Evolutionary conservation across 805 yeast species (phyloP).

Genomic region (Osmozyma mogii): DNA sequence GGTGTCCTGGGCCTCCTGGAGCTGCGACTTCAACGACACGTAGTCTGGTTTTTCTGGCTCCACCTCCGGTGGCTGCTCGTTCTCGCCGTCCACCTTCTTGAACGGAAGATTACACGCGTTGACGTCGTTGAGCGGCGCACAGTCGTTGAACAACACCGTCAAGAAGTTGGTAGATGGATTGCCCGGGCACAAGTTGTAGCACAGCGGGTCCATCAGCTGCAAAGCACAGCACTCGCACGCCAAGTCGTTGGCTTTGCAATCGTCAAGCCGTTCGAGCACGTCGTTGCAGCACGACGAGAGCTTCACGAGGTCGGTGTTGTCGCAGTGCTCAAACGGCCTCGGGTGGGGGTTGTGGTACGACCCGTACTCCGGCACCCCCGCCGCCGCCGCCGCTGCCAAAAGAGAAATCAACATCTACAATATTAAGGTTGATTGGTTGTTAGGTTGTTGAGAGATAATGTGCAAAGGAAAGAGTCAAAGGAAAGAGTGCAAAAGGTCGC

Average conservation of each 20-base stretch:
- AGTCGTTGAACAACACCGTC: conserved; percentile 38
- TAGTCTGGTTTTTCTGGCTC: too few relatives aligned
- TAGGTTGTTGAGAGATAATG: too few relatives aligned
- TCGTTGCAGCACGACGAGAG: conserved; percentile 40
- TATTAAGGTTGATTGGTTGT: too few relatives aligned
- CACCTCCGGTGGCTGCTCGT: too few relatives aligned
- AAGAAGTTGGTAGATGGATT: conserved; percentile 41
- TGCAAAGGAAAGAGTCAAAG: too few relatives aligned
- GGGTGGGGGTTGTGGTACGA: conserved; percentile 42
- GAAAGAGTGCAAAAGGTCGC: too few relatives aligned
- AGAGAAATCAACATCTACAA: too few relatives aligned
- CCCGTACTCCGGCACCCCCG: conserved; percentile 27
- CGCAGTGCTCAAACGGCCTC: conserved; percentile 32
- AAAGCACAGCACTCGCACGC: conserved; percentile 53
- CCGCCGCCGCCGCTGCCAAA: too few relatives aligned
- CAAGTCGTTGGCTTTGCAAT: conserved; percentile 45
- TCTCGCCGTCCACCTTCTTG: conserved; percentile 37
- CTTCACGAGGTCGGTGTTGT: conserved; percentile 34
- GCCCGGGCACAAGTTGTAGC: conserved; percentile 43
- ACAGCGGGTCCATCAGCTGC: conserved; percentile 37
- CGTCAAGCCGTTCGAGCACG: conserved; percentile 38
- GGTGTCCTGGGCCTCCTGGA: too few relatives aligned
- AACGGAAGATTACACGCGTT: conserved; percentile 46
- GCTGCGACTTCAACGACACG: too few relatives aligned
- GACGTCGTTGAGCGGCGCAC: conserved; percentile 38